phyloP scores from a whole-genome alignment of 2,329 filamentous ascomycete genomes.

The Nigrospora oryzae region DNA sequence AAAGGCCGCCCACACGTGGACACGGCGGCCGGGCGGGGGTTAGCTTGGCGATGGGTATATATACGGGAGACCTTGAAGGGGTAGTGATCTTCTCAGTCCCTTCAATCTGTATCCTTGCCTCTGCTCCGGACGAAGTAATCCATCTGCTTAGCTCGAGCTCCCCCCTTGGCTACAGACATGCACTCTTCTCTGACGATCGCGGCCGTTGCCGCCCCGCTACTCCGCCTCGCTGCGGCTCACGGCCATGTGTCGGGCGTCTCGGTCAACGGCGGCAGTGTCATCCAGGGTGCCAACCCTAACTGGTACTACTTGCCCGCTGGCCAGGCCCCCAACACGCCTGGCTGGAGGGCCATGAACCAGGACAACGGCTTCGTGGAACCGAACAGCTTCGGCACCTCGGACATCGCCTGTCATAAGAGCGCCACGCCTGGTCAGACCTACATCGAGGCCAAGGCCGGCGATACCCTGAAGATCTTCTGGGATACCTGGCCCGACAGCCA shows the following conservation, averaged over 20 bases:
- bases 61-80: too few relatives aligned
- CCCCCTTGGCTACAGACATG: background rate
- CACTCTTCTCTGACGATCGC: background rate
- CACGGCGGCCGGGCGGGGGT: background rate
- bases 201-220: constrained; percentile 3
- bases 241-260: constrained; percentile 12
- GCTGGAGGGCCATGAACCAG: constrained; percentile 31
- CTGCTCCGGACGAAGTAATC: background rate
- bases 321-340: constrained; percentile 13
- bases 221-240: constrained; percentile 10
- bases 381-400: constrained; percentile 24
- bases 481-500: constrained; percentile 24
- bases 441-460: constrained; percentile 15
- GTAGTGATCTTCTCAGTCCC: background rate
- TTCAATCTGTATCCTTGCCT: background rate
- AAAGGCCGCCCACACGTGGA: background rate
- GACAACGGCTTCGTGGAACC: constrained; percentile 43
- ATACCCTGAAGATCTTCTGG: constrained; percentile 21
- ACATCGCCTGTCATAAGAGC: constrained; percentile 38
- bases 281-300: constrained; percentile 12
- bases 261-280: constrained; percentile 11
- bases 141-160: background rate
- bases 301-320: constrained; percentile 14
- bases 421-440: constrained; percentile 24
- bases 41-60: background rate